Evolutionary conservation across 129 eudicot genomes (phyloP).

Genomic region (Kitagawia praeruptora): DNA sequence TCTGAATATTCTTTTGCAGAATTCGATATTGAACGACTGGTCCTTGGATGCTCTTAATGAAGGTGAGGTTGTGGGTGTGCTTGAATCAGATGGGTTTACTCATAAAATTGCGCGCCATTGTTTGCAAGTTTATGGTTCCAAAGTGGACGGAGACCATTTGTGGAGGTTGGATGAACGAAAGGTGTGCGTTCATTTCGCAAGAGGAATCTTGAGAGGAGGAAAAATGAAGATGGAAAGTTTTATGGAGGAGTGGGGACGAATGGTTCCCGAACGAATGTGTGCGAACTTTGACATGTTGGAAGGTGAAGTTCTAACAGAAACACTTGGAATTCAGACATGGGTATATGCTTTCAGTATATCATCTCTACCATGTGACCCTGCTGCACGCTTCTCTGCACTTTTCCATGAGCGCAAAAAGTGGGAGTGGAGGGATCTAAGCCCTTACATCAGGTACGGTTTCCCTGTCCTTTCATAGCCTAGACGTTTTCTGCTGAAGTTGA

Average conservation of each 20-base stretch:
- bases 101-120: slow-evolving; percentile 50
- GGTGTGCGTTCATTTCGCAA: slow-evolving; percentile 69
- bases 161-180: slow-evolving; percentile 68
- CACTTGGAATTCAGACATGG: slow-evolving; percentile 62
- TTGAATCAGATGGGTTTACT: slow-evolving; percentile 66
- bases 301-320: slow-evolving; percentile 80
- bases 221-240: slow-evolving; percentile 67
- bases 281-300: slow-evolving; percentile 69
- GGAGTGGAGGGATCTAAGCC: slow-evolving; percentile 95
- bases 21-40: slow-evolving; percentile 59
- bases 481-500: no score
- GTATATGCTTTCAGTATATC: slow-evolving; percentile 64
- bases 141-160: slow-evolving; percentile 21
- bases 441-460: slow-evolving; percentile 65
- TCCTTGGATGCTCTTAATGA: slow-evolving; percentile 53
- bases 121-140: slow-evolving; percentile 50
- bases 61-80: slow-evolving; percentile 39
- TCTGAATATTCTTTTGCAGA: slow-evolving; percentile 57
- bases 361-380: slow-evolving; percentile 75
- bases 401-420: slow-evolving; percentile 68
- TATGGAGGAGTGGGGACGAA: slow-evolving; percentile 60
- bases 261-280: slow-evolving; percentile 61
- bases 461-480: no score
- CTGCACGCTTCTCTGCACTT: slow-evolving; percentile 62
- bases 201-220: slow-evolving; percentile 45